phyloP scores from a whole-genome alignment of 768 basidiomycete species.

The Lentinus tigrinus region DNA sequence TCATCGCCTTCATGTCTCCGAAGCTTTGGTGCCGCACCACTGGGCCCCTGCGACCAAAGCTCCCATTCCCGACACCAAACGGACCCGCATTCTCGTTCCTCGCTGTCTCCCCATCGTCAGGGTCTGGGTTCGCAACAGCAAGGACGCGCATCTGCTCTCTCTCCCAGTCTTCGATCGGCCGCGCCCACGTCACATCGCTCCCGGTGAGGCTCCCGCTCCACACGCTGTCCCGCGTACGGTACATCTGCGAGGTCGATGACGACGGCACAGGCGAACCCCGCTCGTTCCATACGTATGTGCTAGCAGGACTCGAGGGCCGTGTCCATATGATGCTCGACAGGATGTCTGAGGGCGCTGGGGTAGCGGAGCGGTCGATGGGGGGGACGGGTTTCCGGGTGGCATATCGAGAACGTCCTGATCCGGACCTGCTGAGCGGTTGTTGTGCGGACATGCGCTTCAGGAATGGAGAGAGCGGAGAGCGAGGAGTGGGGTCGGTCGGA shows the following conservation, averaged over 20 bases:
- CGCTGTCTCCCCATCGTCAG: too few relatives aligned
- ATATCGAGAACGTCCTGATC: background rate
- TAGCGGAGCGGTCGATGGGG: background rate
- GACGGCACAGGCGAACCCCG: conserved; percentile 3
- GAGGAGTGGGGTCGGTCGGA: background rate
- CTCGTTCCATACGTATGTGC: background rate
- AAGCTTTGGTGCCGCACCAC: too few relatives aligned
- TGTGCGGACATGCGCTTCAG: background rate
- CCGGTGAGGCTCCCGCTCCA: background rate
- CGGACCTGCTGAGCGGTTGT: background rate
- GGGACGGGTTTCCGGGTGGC: background rate
- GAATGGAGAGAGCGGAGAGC: background rate
- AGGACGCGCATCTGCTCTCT: background rate
- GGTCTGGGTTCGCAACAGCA: background rate
- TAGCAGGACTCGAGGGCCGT: background rate
- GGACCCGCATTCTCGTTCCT: too few relatives aligned
- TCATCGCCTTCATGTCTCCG: too few relatives aligned
- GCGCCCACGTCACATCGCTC: background rate
- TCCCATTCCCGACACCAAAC: too few relatives aligned
- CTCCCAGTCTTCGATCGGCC: background rate
- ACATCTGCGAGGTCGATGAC: conserved; percentile 12
- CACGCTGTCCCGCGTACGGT: conserved; percentile 10
- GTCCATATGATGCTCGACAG: background rate
- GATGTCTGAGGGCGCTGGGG: background rate
- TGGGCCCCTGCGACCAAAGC: too few relatives aligned